Percentiles rank a stretch among this genome's conserved stretches.
Evolutionary conservation across 148 eudicot genomes (phyloP).

Genomic region (Dysphania ambrosioides): DNA sequence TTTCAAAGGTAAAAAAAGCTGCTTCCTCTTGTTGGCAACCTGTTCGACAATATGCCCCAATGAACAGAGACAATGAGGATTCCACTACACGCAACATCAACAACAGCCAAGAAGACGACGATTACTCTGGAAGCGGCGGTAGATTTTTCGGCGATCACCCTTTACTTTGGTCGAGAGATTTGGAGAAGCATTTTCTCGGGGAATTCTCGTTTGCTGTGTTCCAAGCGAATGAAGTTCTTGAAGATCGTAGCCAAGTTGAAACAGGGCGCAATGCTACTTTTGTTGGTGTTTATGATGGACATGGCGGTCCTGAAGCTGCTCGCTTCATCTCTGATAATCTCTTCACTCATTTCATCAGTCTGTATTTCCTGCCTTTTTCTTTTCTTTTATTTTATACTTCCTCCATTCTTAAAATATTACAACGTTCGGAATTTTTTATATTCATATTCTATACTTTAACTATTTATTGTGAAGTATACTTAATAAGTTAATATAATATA

Average conservation of each 20-base stretch:
- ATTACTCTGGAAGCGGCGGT: neutral
- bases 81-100: neutral
- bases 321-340: constrained; percentile 43
- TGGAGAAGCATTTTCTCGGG: constrained; percentile 55
- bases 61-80: neutral
- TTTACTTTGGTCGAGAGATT: constrained; percentile 51
- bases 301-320: constrained; percentile 64
- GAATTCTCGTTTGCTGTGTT: constrained; percentile 61
- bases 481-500: no score
- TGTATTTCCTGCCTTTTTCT: constrained; percentile 12
- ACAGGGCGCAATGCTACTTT: constrained; percentile 45
- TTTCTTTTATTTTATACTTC: neutral
- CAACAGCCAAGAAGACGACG: neutral
- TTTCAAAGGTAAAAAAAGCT: neutral
- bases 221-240: constrained; percentile 51
- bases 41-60: neutral
- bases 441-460: no score
- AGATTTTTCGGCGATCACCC: constrained; percentile 11
- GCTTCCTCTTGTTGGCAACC: neutral
- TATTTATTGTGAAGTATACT: no score
- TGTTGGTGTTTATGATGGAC: constrained; percentile 69
- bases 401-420: no score
- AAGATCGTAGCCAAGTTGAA: constrained; percentile 74
- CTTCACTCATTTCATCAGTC: constrained; percentile 45
- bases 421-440: no score